Conservation (phyloP, 768 basidiomycete species). For the Xerocomellus chrysenteron region DNA sequence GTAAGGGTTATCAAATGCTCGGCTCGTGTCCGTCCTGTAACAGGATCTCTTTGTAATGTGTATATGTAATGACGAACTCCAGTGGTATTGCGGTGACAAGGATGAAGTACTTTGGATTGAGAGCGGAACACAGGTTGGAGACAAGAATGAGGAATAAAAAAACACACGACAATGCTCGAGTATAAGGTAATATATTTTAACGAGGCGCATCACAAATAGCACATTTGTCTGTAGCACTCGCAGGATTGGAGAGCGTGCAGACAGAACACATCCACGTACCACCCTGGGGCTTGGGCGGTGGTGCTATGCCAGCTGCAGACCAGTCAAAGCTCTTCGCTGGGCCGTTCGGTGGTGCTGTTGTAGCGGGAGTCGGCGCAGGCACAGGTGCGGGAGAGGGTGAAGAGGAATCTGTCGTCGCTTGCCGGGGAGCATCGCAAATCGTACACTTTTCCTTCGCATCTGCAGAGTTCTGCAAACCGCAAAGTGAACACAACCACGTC, state of each 20-base stretch:
- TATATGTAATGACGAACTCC: conserved; percentile 5
- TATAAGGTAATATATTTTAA: conserved; percentile 19
- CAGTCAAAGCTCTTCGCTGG: conserved; percentile 35
- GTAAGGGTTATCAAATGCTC: background rate
- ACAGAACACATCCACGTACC: conserved; percentile 41
- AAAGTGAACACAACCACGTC: conserved; percentile 59
- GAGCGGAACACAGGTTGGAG: background rate
- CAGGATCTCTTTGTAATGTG: background rate
- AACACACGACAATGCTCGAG: conserved; percentile 4
- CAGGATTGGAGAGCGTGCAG: conserved; percentile 47
- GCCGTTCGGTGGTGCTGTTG: conserved; percentile 1
- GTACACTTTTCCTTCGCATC: conserved; percentile 43
- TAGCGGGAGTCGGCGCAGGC: background rate
- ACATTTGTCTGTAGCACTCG: conserved; percentile 46
- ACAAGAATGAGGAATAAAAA: conserved; percentile 14
- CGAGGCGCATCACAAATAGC: conserved; percentile 47
- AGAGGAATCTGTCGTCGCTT: conserved; percentile 17
- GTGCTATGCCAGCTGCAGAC: conserved; percentile 37
- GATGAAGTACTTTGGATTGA: background rate
- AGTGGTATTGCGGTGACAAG: background rate
- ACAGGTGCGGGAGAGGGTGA: conserved; percentile 5
- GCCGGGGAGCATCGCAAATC: conserved; percentile 42
- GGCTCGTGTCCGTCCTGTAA: background rate
- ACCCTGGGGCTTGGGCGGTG: conserved; percentile 21
- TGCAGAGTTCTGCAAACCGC: conserved; percentile 42